Evolutionary conservation across 1,139 yeast species (phyloP).

Genomic region (Protomyces macrosporus): DNA sequence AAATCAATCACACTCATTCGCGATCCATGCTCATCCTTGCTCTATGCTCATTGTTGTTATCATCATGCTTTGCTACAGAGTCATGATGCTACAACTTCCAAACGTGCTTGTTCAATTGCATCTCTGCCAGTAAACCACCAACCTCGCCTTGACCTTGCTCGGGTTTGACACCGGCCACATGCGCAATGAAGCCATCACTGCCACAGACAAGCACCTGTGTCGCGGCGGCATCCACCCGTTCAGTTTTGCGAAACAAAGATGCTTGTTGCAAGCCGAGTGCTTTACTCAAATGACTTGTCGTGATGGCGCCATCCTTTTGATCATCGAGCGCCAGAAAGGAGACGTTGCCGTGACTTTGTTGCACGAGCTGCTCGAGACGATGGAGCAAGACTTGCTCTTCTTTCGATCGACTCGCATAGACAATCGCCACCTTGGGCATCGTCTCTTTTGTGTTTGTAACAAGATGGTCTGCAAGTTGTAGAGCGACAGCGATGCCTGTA

Average conservation of each 20-base stretch:
- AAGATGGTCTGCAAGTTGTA: slow-evolving; percentile 13
- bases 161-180: slow-evolving; percentile 25
- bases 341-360: neutral
- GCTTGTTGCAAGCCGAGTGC: neutral
- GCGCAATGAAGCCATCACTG: slow-evolving; percentile 25
- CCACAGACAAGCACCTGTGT: slow-evolving; percentile 24
- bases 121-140: slow-evolving; percentile 23
- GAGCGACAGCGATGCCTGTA: slow-evolving; percentile 24
- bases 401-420: slow-evolving; percentile 12
- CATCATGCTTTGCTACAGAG: too few relatives aligned
- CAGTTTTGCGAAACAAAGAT: neutral
- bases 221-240: neutral
- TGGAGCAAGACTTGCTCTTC: neutral
- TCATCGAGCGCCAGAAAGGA: neutral
- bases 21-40: neutral
- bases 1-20: neutral
- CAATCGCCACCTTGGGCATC: slow-evolving; percentile 8
- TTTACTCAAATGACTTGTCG: neutral
- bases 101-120: slow-evolving; percentile 36
- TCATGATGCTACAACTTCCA: slow-evolving; percentile 16
- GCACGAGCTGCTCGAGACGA: neutral
- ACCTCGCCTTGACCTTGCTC: slow-evolving; percentile 24
- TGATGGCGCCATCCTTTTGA: neutral
- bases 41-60: neutral
- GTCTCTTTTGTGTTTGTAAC: neutral